These are phyloP conservation scores for Penicillium brasilianum DNA, from an alignment of 2,329 filamentous ascomycete species.

Conservation along the genomic window DNA sequence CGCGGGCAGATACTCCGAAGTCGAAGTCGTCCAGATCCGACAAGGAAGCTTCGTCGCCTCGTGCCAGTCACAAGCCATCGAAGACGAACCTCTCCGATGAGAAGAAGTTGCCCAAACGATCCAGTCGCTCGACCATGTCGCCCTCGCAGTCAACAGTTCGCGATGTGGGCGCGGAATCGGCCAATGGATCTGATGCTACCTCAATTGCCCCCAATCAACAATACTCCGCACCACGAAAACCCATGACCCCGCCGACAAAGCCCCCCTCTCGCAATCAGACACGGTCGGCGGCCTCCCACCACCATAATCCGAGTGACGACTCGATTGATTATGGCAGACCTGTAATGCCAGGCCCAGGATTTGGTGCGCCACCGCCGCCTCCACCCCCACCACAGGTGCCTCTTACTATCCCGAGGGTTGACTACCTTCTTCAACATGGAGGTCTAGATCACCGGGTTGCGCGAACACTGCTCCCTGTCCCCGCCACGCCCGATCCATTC, in stretches of 20 bases:
- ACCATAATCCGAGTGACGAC: slow-evolving; percentile 43
- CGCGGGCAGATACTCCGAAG: slow-evolving; percentile 47
- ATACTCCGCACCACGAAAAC: slow-evolving; percentile 36
- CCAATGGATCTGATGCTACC: slow-evolving; percentile 52
- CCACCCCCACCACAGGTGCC: slow-evolving; percentile 72
- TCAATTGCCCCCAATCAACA: slow-evolving; percentile 52
- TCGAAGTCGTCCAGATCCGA: slow-evolving; percentile 41
- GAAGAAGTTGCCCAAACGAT: slow-evolving; percentile 39
- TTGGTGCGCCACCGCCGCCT: slow-evolving; percentile 66
- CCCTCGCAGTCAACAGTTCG: slow-evolving; percentile 42
- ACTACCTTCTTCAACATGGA: slow-evolving; percentile 89
- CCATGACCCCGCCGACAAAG: slow-evolving; percentile 38
- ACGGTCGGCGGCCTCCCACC: slow-evolving; percentile 39
- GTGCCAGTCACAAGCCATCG: slow-evolving; percentile 43
- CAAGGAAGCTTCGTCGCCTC: slow-evolving; percentile 41
- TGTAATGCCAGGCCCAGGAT: slow-evolving; percentile 37
- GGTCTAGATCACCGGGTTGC: slow-evolving; percentile 75
- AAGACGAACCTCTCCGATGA: slow-evolving; percentile 41
- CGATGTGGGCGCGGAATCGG: slow-evolving; percentile 42
- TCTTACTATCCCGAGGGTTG: slow-evolving; percentile 78
- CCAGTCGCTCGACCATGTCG: slow-evolving; percentile 40
- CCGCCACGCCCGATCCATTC: slow-evolving; percentile 60
- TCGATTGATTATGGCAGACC: slow-evolving; percentile 42
- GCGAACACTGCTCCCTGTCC: slow-evolving; percentile 67
- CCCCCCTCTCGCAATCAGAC: slow-evolving; percentile 44